Evolutionary conservation across 805 yeast genomes (phyloP), one percentile per base, ranked within the genome.

Genomic region (Cyberlindnera amylophila): DNA sequence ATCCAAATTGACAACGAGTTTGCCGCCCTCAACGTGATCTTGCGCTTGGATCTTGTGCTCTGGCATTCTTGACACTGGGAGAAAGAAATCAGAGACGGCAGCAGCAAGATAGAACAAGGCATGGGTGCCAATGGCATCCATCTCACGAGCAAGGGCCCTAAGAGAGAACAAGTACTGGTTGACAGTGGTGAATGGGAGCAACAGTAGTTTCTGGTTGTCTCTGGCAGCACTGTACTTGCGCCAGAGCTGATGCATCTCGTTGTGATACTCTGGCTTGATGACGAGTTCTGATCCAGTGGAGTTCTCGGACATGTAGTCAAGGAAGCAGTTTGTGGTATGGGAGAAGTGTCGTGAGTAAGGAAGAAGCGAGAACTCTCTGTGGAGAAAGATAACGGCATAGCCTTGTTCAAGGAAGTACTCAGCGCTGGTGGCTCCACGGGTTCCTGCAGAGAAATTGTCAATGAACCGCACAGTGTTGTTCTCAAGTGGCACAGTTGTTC

Each of bases 401-500:
- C 89, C 96, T 43, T 77, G 69, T 42, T 83, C 86, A 41, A 93
- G 67, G 53, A 91, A 87, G 58, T 86, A 83, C 63, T 93, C 99
- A 4, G 98, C 96, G 31, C 95, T 82, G 0, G 96, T 81, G 4
- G 99, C 95, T 42, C 99, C 99, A 63, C 99, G 77, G 0, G 97
- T 93, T 18, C 99, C 99, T 18, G 98, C 98, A 50, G 93, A 82
- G 62, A 93, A 93, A 59, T 93, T 93, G 64, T 93, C 99, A 56
- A 93, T 89, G 64, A 93, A 93, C 40, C 99, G 68, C 6, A 93
- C 99, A 0, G 99, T 93, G 59, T 93, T 93, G 64, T 89, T 90
- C 58, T 93, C 99, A 51, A 93, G 69, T 0, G 99, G 99, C 0
- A 93, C 99, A 0, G 97, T 91, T 1, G 99, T 93, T 17, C 99